Conservation (phyloP, 75 land plant genomes). For the Sequoiadendron giganteum region DNA sequence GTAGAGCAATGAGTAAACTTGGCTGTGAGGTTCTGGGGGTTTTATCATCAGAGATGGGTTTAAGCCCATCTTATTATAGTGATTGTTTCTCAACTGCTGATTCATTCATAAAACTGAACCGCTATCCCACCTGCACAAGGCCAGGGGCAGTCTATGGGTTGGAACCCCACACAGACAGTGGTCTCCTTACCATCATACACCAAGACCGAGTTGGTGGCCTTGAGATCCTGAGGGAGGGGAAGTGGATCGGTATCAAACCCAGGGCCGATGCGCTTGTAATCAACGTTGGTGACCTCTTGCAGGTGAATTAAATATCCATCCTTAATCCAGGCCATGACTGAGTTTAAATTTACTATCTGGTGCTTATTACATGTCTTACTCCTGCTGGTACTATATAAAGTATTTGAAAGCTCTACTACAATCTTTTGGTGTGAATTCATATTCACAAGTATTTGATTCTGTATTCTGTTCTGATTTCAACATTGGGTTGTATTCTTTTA, state of each 20-base stretch:
- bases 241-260: slow-evolving; percentile 29
- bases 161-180: slow-evolving; percentile 32
- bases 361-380: neutral
- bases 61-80: slow-evolving; percentile 14
- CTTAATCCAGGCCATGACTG: neutral
- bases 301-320: neutral
- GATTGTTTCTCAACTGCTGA: slow-evolving; percentile 11
- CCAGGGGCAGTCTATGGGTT: slow-evolving; percentile 31
- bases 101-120: slow-evolving; percentile 18
- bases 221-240: slow-evolving; percentile 26
- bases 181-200: slow-evolving; percentile 23
- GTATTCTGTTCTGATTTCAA: too few relatives aligned
- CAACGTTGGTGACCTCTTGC: slow-evolving; percentile 31
- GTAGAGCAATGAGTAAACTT: slow-evolving; percentile 19
- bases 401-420: too few relatives aligned
- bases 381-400: too few relatives aligned
- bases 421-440: too few relatives aligned
- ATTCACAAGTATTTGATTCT: too few relatives aligned
- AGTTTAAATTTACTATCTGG: neutral
- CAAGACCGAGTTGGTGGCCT: slow-evolving; percentile 37
- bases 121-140: slow-evolving; percentile 25
- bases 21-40: slow-evolving; percentile 23
- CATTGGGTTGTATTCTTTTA: too few relatives aligned
- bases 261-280: slow-evolving; percentile 27
- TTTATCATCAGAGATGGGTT: slow-evolving; percentile 16